A percentile compares a stretch with the other conserved stretches of the same genome.
These are phyloP conservation scores for Alternaria postmessia DNA, from an alignment of 2,329 filamentous ascomycete species.

Conservation along the genomic window DNA sequence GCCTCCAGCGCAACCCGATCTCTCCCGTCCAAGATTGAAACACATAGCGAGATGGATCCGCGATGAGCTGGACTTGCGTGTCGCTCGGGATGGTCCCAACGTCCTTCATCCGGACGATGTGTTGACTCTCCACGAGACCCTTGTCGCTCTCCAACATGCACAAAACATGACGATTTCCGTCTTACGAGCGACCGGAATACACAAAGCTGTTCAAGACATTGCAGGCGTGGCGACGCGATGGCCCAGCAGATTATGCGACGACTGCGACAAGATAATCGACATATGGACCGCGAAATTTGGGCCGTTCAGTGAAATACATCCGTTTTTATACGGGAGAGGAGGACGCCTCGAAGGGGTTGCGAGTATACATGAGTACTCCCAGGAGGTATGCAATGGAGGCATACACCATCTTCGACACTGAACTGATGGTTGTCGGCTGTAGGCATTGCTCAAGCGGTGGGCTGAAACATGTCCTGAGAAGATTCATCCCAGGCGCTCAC, in stretches of 20 bases:
- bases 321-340: conserved; percentile 54
- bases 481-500: conserved; percentile 41
- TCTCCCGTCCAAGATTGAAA: conserved; percentile 45
- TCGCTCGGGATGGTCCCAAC: conserved; percentile 57
- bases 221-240: conserved; percentile 57
- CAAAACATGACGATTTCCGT: conserved; percentile 43
- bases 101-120: conserved; percentile 55
- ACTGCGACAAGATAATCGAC: conserved; percentile 54
- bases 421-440: not conserved
- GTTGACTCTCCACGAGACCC: conserved; percentile 54
- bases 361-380: conserved; percentile 48
- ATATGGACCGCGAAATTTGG: conserved; percentile 53
- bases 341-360: conserved; percentile 55
- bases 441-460: conserved; percentile 49
- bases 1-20: conserved; percentile 19
- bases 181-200: conserved; percentile 56
- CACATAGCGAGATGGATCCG: conserved; percentile 56
- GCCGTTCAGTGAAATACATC: conserved; percentile 48
- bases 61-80: conserved; percentile 56
- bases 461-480: conserved; percentile 41
- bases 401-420: not conserved
- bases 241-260: conserved; percentile 55
- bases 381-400: conserved; percentile 40
- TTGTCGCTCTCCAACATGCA: conserved; percentile 36
- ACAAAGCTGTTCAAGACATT: conserved; percentile 55